Conservation (phyloP, 2,329 filamentous ascomycete genomes). For the Penicillium paneum region DNA sequence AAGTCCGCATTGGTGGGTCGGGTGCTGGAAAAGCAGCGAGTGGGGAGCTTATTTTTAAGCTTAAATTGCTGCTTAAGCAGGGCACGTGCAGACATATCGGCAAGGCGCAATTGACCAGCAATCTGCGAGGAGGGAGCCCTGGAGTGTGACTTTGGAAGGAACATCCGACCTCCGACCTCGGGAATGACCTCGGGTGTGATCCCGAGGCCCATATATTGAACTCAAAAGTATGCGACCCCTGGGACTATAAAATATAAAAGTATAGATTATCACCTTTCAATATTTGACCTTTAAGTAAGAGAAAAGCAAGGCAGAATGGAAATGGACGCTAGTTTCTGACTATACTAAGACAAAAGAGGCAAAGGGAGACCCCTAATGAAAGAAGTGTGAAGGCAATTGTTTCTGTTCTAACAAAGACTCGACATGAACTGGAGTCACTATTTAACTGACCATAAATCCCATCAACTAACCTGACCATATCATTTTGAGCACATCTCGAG, state of each 20-base stretch:
- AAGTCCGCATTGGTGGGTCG: constrained; percentile 52
- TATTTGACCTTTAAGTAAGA: neutral
- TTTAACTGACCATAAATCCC: neutral
- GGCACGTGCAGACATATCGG: constrained; percentile 14
- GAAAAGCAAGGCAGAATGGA: neutral
- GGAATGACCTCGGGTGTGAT: neutral
- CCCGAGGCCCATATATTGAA: neutral
- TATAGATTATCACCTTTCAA: neutral
- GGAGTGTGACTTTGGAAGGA: neutral
- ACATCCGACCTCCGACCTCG: neutral
- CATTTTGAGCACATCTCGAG: neutral
- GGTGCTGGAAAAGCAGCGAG: constrained; percentile 45
- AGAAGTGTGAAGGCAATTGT: neutral
- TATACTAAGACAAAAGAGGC: neutral
- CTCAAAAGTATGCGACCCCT: neutral
- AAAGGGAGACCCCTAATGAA: neutral
- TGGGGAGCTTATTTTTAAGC: constrained; percentile 1
- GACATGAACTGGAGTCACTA: neutral
- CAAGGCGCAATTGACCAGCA: constrained; percentile 7
- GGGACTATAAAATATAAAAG: neutral
- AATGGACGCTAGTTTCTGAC: neutral
- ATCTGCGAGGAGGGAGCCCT: constrained; percentile 1
- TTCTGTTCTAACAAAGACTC: neutral
- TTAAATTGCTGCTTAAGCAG: constrained; percentile 4
- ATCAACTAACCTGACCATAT: neutral